Base-by-base conservation (phyloP, 371 early-diverging fungal genomes). In the Apophysomyces ossiformis region DNA sequence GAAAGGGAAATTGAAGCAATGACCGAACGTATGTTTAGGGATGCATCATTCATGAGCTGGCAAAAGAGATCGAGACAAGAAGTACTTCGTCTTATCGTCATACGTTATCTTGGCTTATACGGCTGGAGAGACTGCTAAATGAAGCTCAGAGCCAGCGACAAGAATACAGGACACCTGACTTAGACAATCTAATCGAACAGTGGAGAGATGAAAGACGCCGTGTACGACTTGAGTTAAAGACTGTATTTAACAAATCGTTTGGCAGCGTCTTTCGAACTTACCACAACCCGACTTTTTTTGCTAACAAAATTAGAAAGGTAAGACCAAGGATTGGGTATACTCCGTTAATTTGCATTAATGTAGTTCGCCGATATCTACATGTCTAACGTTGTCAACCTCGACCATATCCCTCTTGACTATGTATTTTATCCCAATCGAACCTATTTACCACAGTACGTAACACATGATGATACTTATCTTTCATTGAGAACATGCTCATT, bases 241-340 rank as follows among this genome's bases (percentile, higher is more conserved):
- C 76, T 16, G 78, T 81, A 4, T 87, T 87, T 65, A 89, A 89
- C 61, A 58, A 72, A 2, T 81, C 86, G 21, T 90, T 90, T 77
- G 90, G 89, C n/a, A 84, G 85, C 37, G 85, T 89, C 9, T 90
- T 90, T 56, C 64, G 89, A 47, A 86, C 89, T 6, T 83, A 87
- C 63, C 82, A 87, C 58, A 82, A 89, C 62, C 88, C 90, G 0
- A 85, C 87, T 13, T 79, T 81, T 62, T 89, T 90, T 78, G 87
- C 88, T 2, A 84, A 86, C 64, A 90, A 89, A 66, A 84, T 90
- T 58, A 65, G 78, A 50, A 79, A 75, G 69, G 78, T 74, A 69
- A 46, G 36, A 36, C 12, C 21, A 37, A 15, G 12, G 1, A n/a
- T 7, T 43, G n/a, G 9, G 18, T 56, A n/a, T 12, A 13, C 7